Conservation (phyloP, 805 yeast genomes). For the Hanseniaspora taiwanica region DNA sequence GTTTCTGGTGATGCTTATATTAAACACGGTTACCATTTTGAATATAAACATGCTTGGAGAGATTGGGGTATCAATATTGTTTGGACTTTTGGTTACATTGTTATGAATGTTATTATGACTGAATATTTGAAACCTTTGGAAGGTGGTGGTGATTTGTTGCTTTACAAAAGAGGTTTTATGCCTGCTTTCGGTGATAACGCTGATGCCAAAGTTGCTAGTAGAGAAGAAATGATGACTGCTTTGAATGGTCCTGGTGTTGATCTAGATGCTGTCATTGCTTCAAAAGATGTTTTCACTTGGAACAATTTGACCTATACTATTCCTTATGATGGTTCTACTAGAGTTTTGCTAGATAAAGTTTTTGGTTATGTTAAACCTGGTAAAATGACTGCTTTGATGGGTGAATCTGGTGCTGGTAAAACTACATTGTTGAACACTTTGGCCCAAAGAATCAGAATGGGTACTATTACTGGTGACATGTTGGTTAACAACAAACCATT, state of each 20-base stretch:
- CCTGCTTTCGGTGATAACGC: constrained; percentile 24
- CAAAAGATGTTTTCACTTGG: constrained; percentile 56
- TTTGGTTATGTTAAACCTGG: constrained; percentile 74
- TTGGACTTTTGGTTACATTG: constrained; percentile 29
- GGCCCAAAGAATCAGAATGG: constrained; percentile 57
- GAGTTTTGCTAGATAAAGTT: constrained; percentile 40
- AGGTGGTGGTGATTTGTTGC: constrained; percentile 28
- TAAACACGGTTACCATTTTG: constrained; percentile 27
- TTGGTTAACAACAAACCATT: constrained; percentile 56
- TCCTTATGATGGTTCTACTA: constrained; percentile 43
- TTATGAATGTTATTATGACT: constrained; percentile 23
- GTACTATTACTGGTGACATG: constrained; percentile 60
- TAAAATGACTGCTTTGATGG: constrained; percentile 71
- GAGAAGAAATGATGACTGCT: constrained; percentile 28
- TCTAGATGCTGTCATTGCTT: constrained; percentile 21
- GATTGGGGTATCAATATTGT: constrained; percentile 44
- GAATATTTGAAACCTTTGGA: constrained; percentile 26
- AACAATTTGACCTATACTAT: constrained; percentile 53
- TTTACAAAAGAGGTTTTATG: constrained; percentile 33
- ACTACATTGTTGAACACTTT: constrained; percentile 64
- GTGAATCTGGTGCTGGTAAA: constrained; percentile 81
- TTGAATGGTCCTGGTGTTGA: constrained; percentile 22
- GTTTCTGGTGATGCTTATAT: constrained; percentile 44
- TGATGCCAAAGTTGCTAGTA: constrained; percentile 25
- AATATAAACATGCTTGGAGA: constrained; percentile 41